Base-by-base conservation (phyloP, 2,329 filamentous ascomycete genomes). In the Penicillium sclerotigenum region DNA sequence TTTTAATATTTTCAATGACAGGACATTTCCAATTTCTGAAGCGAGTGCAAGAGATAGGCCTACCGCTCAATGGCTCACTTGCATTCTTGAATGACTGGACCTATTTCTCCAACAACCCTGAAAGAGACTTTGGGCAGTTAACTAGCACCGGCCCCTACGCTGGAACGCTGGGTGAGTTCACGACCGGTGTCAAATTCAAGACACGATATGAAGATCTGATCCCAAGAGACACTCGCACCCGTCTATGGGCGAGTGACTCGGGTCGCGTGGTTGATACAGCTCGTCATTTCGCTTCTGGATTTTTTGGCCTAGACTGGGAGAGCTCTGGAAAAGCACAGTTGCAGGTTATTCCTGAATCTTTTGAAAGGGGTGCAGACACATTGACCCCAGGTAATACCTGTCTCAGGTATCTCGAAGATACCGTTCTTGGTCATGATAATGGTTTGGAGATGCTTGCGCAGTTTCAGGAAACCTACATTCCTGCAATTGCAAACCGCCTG, bases 261-360 rank as follows among this genome's bases (percentile, higher is more conserved):
- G 59, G 72, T 10, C 77, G 83, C 14, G 82, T 85, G 5, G 79
- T 83, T 49, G 79, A 83, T 41, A 83, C 83, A 10, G 82, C 83
- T 3, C 72, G 71, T 14, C 76, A 83, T 63, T 85, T 85, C 61
- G 79, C 77, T 0, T 68, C 76, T 5, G 82, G 82, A 2, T 76
- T 85, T 64, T 84, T 83, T 61, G 82, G 81, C 3, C 66, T 80
- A 11, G 71, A 81, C 33, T 81, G 78, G 74, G 64, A 75, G 40
- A 62, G 42, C 3, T 38, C 60, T 4, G 53, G 61, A 20, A 65
- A 62, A 64, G 77, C 78, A 3, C 70, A 65, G n/a, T 69, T 85
- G 16, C 69, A 82, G 20, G 66, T 85, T 48, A 80, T 85, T 34
- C 78, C 82, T 0, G 82, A 85, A 63, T 76, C 72, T 3, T 63